Base-by-base conservation (phyloP, 805 yeast species). In the Isabelozyma rhagii region DNA sequence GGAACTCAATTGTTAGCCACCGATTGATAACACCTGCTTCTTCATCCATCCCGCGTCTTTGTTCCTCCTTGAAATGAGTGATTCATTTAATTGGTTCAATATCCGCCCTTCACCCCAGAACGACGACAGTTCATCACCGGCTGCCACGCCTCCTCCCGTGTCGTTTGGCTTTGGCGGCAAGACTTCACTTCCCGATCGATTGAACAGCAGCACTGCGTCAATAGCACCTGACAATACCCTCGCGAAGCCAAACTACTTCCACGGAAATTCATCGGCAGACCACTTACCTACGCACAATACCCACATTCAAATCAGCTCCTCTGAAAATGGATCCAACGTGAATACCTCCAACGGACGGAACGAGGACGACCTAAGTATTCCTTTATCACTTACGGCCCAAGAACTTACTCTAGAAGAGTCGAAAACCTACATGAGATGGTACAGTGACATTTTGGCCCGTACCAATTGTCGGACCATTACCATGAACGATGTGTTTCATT, bases 371-470 rank as follows among this genome's bases (percentile, higher is more conserved):
- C 53, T 70, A 8, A 56, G 69, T 9, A 77, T 83, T 2, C 89
- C 92, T 0, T 66, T 87, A 46, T 81, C 90, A 2, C 68, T 88
- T n/a, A 74, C 84, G 1, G 78, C 81, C 1, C 80, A 78, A 44
- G 89, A 89, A 50, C 76, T 93, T 43, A 80, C 96, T 0, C 77
- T 78, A 15, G 87, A 86, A 49, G 99, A 93, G 66, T 80, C 83
- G 10, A 82, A 85, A 59, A 87, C 97, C 1, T 93, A 93, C 66
- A 80, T 93, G 57, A 75, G 97, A 55, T 93, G 99, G 99, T 93
- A 92, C 66, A 86, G 90, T 56, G 92, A 89, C 60, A 82, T 93
- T 31, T 78, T 87, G 38, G 77, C 87, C 43, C 79, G 92, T 47
- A 86, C 87, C 54, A 83, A 84, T 39, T 78, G 84, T 41, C 77